Conservation (phyloP, 2,329 filamentous ascomycete genomes). For the Nemania serpens region DNA sequence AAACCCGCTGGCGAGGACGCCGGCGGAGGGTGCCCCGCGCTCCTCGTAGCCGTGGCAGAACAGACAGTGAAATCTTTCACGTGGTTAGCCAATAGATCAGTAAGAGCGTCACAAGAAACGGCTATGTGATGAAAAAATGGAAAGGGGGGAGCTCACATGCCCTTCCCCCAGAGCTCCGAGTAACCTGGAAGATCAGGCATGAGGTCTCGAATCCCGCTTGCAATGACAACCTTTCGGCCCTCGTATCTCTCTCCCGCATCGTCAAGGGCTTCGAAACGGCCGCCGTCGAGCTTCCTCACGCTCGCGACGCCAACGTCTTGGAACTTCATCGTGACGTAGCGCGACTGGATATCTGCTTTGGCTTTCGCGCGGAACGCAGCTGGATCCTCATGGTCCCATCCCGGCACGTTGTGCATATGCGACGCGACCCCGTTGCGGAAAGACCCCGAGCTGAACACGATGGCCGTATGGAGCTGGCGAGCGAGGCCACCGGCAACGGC, state of each 20-base stretch:
- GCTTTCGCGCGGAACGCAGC: slow-evolving; percentile 25
- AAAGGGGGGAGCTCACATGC: slow-evolving; percentile 48
- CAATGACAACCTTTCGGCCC: slow-evolving; percentile 60
- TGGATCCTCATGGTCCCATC: slow-evolving; percentile 32
- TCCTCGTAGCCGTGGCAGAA: slow-evolving; percentile 66
- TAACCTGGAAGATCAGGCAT: slow-evolving; percentile 58
- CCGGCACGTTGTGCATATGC: slow-evolving; percentile 52
- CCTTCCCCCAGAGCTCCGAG: slow-evolving; percentile 57
- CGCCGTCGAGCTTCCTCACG: slow-evolving; percentile 25
- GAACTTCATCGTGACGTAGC: slow-evolving; percentile 32
- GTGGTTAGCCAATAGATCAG: no score
- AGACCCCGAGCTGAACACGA: slow-evolving; percentile 40
- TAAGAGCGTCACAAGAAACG: no score
- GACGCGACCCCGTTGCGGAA: slow-evolving; percentile 49
- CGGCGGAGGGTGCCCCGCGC: slow-evolving; percentile 50
- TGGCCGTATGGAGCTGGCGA: slow-evolving; percentile 41
- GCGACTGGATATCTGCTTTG: slow-evolving; percentile 26
- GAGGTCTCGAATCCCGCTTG: slow-evolving; percentile 57
- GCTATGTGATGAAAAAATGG: background rate
- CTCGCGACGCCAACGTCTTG: slow-evolving; percentile 26
- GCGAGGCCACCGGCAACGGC: slow-evolving; percentile 46
- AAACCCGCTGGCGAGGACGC: slow-evolving; percentile 51
- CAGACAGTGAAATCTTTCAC: slow-evolving; percentile 59
- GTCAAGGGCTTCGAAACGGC: slow-evolving; percentile 44
- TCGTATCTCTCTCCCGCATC: slow-evolving; percentile 47